Percentiles rank a stretch among this genome's conserved stretches.
Evolutionary conservation across 441 rosid genomes (phyloP).

Genomic region (Populus hybrid): DNA sequence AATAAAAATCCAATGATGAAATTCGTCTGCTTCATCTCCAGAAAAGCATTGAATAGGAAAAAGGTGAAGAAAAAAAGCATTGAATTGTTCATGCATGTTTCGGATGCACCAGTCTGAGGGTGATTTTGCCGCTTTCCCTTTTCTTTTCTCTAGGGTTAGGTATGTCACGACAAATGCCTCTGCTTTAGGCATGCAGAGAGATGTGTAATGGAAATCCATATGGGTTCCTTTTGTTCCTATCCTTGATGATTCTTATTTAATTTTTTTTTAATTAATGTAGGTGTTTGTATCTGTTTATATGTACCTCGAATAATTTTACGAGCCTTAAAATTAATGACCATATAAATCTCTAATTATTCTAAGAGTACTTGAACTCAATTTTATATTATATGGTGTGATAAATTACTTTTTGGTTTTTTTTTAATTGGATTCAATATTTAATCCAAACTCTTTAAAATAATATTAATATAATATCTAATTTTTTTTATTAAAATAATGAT

Average conservation of each 20-base stretch:
- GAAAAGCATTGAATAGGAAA: not conserved
- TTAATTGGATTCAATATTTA: no score
- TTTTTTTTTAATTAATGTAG: no score
- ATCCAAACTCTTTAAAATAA: no score
- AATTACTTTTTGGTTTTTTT: not conserved
- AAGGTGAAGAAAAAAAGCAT: not conserved
- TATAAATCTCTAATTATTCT: accelerated
- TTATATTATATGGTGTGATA: not conserved
- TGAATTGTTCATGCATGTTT: not conserved
- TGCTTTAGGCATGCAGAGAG: not conserved
- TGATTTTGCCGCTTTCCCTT: not conserved
- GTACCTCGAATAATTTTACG: no score
- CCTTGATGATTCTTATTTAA: no score
- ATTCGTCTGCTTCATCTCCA: slow-evolving; percentile 4
- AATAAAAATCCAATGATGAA: slow-evolving; percentile 1
- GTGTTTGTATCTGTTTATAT: accelerated
- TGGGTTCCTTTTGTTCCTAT: no score
- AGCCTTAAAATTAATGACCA: no score
- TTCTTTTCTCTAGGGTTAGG: not conserved
- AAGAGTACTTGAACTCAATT: no score
- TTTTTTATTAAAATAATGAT: no score
- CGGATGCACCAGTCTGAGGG: slow-evolving; percentile 4
- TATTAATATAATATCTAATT: no score
- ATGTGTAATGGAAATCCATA: no score
- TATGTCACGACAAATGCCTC: not conserved